Evolutionary conservation across 2,329 filamentous ascomycete genomes (phyloP), one percentile per base, ranked within the genome.

Genomic region (Scleromitrula shiraiana): DNA sequence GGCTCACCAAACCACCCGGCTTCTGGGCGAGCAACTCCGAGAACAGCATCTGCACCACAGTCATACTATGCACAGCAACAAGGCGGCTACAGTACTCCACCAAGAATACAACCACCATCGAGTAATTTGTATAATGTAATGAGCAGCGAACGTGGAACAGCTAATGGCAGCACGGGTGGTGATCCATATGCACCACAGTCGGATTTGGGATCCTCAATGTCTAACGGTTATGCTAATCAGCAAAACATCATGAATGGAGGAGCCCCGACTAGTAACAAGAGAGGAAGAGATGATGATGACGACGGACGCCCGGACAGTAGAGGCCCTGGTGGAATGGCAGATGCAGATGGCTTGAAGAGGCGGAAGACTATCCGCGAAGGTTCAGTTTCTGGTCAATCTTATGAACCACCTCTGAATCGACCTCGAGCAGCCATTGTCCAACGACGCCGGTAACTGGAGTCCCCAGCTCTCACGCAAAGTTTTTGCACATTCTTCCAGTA

Each of bases 41-140:
- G 90, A 57, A 94, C 87, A 0, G 78, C 88, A 4, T 75, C 80
- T 8, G 76, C 83, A 1, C 74, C 81, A 30, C 83, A 86, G 56
- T 72, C 81, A 2, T 88, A 89, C 66, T 96, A 94, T 68, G 66
- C 76, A 5, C 77, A 77, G 52, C 73, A 74, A 64, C 65, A 75
- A 42, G 67, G 69, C 38, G 67, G 70, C 22, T 95, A 94, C 68
- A 84, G 74, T 64, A 90, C 88, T 1, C 85, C 90, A 41, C 88
- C 89, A 19, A 82, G 88, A 35, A 73, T 77, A 7, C 71, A 75
- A 49, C 74, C 81, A 51, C 76, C 84, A 3, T 82, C 86, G 1
- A 90, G 87, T 71, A 94, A 82, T 63, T 72, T 95, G 42, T 95
- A 95, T 74, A 94, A 82, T 66, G 84, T 94, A 53, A 89, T 95